Evolutionary conservation across 139 green algal genomes (phyloP), one percentile per base, ranked within the genome.

Genomic region (Micractinium sp.): DNA sequence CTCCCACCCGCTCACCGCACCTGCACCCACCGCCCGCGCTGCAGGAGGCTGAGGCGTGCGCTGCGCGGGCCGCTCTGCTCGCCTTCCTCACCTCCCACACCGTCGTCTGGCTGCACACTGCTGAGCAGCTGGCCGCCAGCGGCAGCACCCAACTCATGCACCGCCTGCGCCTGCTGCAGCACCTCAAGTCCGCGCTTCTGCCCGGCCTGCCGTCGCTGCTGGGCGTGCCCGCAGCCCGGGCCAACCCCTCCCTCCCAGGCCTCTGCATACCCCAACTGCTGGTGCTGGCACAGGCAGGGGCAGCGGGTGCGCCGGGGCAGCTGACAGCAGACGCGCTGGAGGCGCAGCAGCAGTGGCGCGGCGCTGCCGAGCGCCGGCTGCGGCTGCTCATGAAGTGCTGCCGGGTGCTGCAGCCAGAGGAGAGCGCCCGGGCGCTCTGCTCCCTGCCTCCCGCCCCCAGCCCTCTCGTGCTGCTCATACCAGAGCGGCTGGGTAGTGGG

Each of bases 331-430:
- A 14, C 12, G 39, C 0, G 35, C 9, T 19, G 36, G 15, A 31
- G 36, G 2, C 2, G 36, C 76, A 38, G 39, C 77, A 66, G 77
- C 13, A 33, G 23, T 83, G 77, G 39, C 25, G 31, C 7, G 77
- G 39, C 3, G 33, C 27, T 13, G 63, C 61, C 0, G 56, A 87
- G 23, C 82, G 31, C 82, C 82, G 27, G 36, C 82, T 87, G 82
- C 82, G 56, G 36, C 1, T 29, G 63, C 82, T 87, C 53, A 63
- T 87, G 36, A 87, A 87, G 82, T 36, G 82, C 36, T 87, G 82
- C 82, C 22, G 82, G 7, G 82, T 87, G 82, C 66, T 87, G 61
- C 82, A 80, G 82, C 63, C 82, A 22, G 82, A 87, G 36, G 81
- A 86, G 29, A 79, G 39, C 29, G 66, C 82, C 38, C 41, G 82